Evolutionary conservation across 2,329 filamentous ascomycete genomes (phyloP).

Genomic region (Dryadomyces quercus-mongolicae): DNA sequence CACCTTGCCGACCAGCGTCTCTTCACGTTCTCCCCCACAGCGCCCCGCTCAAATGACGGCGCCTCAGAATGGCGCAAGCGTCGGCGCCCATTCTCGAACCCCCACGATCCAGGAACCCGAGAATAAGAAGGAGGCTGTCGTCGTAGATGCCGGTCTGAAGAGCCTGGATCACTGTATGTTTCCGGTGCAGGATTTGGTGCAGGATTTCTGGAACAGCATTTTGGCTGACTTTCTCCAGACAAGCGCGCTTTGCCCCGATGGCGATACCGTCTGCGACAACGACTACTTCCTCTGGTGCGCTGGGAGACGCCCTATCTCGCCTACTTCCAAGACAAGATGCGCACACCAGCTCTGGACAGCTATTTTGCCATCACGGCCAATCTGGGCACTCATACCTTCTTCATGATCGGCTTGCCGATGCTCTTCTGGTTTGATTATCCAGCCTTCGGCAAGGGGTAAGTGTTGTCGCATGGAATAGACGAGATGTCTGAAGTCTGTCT

Average conservation of each 20-base stretch:
- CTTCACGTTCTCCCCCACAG: not conserved
- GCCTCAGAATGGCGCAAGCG: not conserved
- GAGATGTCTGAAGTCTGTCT: no score
- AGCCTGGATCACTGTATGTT: slow-evolving; percentile 66
- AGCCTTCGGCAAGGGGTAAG: slow-evolving; percentile 75
- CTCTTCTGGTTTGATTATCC: slow-evolving; percentile 94
- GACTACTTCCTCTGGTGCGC: slow-evolving; percentile 72
- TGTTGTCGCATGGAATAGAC: slow-evolving; percentile 10
- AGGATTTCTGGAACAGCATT: no score
- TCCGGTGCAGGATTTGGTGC: not conserved
- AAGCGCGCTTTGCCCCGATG: slow-evolving; percentile 72
- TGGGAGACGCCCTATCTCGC: slow-evolving; percentile 95
- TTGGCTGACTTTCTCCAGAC: slow-evolving; percentile 38
- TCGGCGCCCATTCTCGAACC: not conserved
- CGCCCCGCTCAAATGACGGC: not conserved
- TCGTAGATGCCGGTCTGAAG: slow-evolving; percentile 62
- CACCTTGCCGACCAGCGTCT: not conserved
- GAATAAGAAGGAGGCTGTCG: slow-evolving; percentile 7
- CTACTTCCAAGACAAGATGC: slow-evolving; percentile 66
- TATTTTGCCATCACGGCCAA: slow-evolving; percentile 98
- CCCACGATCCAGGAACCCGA: not conserved
- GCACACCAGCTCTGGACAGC: slow-evolving; percentile 76
- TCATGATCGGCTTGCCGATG: slow-evolving; percentile 90
- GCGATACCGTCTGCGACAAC: slow-evolving; percentile 76
- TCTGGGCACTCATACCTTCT: slow-evolving; percentile 94